Percentiles rank a stretch among this genome's conserved stretches.
Evolutionary conservation across 2,329 filamentous ascomycete genomes (phyloP).

Genomic region (Cercospora sojina): DNA sequence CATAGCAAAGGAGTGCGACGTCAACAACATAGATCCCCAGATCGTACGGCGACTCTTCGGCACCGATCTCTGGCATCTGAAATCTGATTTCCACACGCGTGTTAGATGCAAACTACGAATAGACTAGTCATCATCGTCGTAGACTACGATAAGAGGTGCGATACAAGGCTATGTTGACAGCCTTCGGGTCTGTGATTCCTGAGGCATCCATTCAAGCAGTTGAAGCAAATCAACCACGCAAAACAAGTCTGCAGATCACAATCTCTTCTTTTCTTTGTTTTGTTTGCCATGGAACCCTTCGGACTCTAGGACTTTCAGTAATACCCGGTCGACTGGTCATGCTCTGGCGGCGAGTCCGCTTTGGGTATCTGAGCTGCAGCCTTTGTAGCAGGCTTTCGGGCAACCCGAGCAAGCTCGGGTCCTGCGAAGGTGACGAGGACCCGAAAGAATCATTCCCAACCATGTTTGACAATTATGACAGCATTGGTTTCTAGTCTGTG

Average conservation of each 20-base stretch:
- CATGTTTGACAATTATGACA: not conserved
- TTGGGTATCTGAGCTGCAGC: not conserved
- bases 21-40: not conserved
- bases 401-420: not conserved
- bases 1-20: not conserved
- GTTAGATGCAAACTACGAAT: not conserved
- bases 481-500: not conserved
- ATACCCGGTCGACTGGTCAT: not conserved
- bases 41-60: not conserved
- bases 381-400: not conserved
- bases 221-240: not conserved
- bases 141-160: not conserved
- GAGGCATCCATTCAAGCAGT: not conserved
- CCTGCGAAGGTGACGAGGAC: not conserved
- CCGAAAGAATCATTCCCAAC: not conserved
- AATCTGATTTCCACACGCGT: not conserved
- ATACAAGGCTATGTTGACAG: not conserved
- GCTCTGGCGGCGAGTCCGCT: not conserved
- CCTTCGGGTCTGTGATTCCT: not conserved
- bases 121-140: not conserved
- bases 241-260: not conserved
- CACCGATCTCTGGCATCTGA: not conserved
- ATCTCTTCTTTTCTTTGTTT: not conserved
- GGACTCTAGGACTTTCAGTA: not conserved
- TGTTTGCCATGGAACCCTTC: not conserved